Percentiles rank a stretch among this genome's conserved stretches.
These are phyloP conservation scores for Ascochyta rabiei DNA, from an alignment of 2,329 filamentous ascomycete genomes.

Conservation along the genomic window DNA sequence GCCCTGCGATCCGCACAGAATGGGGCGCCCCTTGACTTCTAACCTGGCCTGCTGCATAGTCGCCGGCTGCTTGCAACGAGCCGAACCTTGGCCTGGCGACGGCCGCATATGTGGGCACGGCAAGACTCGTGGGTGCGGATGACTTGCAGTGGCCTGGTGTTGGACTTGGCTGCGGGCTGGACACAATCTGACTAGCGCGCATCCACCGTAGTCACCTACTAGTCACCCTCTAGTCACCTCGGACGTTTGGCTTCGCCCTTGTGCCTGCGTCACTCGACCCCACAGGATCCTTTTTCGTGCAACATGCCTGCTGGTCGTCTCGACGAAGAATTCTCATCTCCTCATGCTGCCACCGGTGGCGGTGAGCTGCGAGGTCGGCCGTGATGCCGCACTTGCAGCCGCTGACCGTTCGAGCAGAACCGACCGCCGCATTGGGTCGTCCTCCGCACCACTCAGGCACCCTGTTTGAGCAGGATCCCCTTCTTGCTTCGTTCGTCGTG, in stretches of 20 bases:
- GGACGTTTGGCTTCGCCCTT: slow-evolving; percentile 8
- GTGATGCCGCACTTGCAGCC: slow-evolving; percentile 3
- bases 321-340: slow-evolving; percentile 16
- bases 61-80: slow-evolving; percentile 1
- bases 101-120: slow-evolving; percentile 12
- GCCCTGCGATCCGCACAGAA: slow-evolving; percentile 10
- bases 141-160: slow-evolving; percentile 8
- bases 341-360: slow-evolving; percentile 6
- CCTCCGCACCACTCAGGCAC: slow-evolving; percentile 3
- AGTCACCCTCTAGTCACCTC: slow-evolving; percentile 1
- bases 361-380: slow-evolving; percentile 7
- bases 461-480: slow-evolving; percentile 12
- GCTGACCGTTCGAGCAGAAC: slow-evolving; percentile 7
- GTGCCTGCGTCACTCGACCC: slow-evolving; percentile 18
- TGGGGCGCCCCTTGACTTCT: slow-evolving; percentile 9
- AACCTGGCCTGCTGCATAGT: slow-evolving; percentile 4
- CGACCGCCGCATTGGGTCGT: slow-evolving; percentile 10
- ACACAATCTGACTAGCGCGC: slow-evolving; percentile 7
- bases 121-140: slow-evolving; percentile 10
- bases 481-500: neutral
- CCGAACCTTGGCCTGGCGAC: slow-evolving; percentile 10
- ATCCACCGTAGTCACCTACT: slow-evolving; percentile 1
- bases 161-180: slow-evolving; percentile 9
- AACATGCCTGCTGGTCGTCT: slow-evolving; percentile 14
- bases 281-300: slow-evolving; percentile 10